phyloP scores from a whole-genome alignment of 139 green algal species.

The Coelastrella sp. region DNA sequence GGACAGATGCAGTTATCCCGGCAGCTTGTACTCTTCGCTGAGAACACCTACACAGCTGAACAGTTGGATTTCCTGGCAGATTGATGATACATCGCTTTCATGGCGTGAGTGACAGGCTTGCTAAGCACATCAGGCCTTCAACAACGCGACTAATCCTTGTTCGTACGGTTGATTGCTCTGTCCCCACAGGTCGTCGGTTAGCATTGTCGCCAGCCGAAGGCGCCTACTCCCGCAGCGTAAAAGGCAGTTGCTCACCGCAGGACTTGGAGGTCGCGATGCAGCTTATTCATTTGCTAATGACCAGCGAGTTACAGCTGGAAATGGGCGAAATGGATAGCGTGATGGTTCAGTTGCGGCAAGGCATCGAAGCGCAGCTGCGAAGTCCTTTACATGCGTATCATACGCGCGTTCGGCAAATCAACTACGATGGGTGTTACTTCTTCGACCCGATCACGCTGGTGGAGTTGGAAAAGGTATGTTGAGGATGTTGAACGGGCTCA shows the following conservation, averaged over 20 bases:
- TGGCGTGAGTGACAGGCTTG: too few species aligned
- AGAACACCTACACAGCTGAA: too few species aligned
- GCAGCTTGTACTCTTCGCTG: background rate
- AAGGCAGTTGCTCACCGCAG: constrained; percentile 71
- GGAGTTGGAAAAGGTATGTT: constrained; percentile 61
- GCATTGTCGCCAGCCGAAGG: constrained; percentile 45
- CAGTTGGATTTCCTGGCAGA: too few species aligned
- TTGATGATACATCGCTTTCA: too few species aligned
- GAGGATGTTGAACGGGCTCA: background rate
- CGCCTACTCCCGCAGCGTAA: constrained; percentile 78
- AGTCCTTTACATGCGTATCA: constrained; percentile 74
- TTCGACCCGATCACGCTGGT: constrained; percentile 74
- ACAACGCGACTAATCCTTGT: background rate
- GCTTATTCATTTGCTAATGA: constrained; percentile 89
- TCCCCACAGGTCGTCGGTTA: constrained; percentile 36
- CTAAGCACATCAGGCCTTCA: too few species aligned
- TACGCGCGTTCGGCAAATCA: constrained; percentile 70
- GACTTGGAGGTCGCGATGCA: constrained; percentile 86
- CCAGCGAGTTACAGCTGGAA: background rate
- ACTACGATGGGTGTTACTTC: constrained; percentile 87
- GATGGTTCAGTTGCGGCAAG: constrained; percentile 53
- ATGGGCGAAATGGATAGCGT: constrained; percentile 12
- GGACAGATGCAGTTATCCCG: background rate
- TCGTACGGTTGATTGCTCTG: background rate
- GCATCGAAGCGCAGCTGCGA: constrained; percentile 71